Percentiles rank a stretch among this genome's conserved stretches.
Conservation (phyloP, 2,329 filamentous ascomycete genomes). For the Aspergillus latus region DNA sequence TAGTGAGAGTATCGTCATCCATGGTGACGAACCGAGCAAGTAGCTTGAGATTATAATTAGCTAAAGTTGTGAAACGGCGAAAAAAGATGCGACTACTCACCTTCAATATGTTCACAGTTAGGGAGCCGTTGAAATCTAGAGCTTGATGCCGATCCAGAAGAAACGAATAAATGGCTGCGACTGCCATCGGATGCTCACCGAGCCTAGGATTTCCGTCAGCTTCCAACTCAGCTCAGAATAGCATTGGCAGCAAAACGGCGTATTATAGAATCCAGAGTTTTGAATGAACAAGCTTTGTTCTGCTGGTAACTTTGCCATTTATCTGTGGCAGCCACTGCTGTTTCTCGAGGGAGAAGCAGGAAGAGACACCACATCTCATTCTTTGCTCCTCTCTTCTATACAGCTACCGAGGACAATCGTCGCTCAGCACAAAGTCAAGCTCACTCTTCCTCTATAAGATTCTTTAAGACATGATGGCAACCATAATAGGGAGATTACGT, state of each 20-base stretch:
- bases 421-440: slow-evolving; percentile 16
- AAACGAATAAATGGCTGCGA: slow-evolving; percentile 50
- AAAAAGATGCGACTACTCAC: slow-evolving; percentile 30
- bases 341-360: not conserved
- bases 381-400: slow-evolving; percentile 3
- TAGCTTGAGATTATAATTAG: slow-evolving; percentile 43
- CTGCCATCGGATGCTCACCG: slow-evolving; percentile 50
- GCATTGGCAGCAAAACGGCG: not conserved
- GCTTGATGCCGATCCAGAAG: slow-evolving; percentile 50
- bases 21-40: slow-evolving; percentile 58
- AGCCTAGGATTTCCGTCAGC: slow-evolving; percentile 35
- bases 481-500: slow-evolving; percentile 37
- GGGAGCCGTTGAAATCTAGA: slow-evolving; percentile 46
- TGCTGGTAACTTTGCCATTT: not conserved
- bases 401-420: slow-evolving; percentile 11
- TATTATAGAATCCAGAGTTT: not conserved
- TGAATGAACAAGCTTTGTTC: not conserved
- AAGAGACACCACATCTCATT: slow-evolving; percentile 1
- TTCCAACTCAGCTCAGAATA: not conserved
- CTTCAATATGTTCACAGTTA: slow-evolving; percentile 48
- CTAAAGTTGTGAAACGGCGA: not conserved
- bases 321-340: slow-evolving; percentile 3
- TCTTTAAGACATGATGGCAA: slow-evolving; percentile 26
- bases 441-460: slow-evolving; percentile 31
- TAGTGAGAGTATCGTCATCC: slow-evolving; percentile 58